These are phyloP conservation scores for Lentinula boryana DNA, from an alignment of 768 basidiomycete species.

Conservation along the genomic window DNA sequence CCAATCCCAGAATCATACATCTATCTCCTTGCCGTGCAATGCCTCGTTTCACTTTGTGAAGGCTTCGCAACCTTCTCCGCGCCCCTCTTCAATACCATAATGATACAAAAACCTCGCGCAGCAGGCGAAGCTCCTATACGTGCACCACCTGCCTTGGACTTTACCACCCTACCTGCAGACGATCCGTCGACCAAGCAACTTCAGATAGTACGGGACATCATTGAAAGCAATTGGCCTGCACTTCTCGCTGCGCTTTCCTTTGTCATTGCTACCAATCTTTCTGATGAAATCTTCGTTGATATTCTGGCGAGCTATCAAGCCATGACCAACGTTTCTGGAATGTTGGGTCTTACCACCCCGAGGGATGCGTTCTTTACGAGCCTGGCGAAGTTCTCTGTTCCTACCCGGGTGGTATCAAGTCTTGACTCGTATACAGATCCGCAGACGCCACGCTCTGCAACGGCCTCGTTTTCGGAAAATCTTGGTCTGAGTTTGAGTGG, in stretches of 20 bases:
- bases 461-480: slow-evolving; percentile 55
- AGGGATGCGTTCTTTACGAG: slow-evolving; percentile 90
- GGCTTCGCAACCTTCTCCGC: slow-evolving; percentile 73
- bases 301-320: slow-evolving; percentile 77
- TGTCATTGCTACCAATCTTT: slow-evolving; percentile 84
- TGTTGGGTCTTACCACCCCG: slow-evolving; percentile 81
- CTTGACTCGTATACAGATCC: slow-evolving; percentile 46
- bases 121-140: slow-evolving; percentile 62
- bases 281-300: slow-evolving; percentile 87
- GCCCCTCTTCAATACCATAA: slow-evolving; percentile 67
- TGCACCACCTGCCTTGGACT: slow-evolving; percentile 69
- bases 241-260: slow-evolving; percentile 87
- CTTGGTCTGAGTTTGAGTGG: slow-evolving; percentile 44
- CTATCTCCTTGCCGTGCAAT: slow-evolving; percentile 88
- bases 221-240: slow-evolving; percentile 88
- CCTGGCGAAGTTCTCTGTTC: slow-evolving; percentile 90
- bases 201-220: slow-evolving; percentile 64
- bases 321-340: slow-evolving; percentile 83
- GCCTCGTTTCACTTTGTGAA: slow-evolving; percentile 79
- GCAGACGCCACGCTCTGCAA: slow-evolving; percentile 53
- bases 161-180: slow-evolving; percentile 41
- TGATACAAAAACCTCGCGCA: slow-evolving; percentile 57
- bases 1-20: slow-evolving; percentile 91
- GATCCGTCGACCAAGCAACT: slow-evolving; percentile 55
- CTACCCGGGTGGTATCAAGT: slow-evolving; percentile 80